Base-by-base conservation (phyloP, 371 early-diverging fungal species). In the Syncephalis plumigaleata region DNA sequence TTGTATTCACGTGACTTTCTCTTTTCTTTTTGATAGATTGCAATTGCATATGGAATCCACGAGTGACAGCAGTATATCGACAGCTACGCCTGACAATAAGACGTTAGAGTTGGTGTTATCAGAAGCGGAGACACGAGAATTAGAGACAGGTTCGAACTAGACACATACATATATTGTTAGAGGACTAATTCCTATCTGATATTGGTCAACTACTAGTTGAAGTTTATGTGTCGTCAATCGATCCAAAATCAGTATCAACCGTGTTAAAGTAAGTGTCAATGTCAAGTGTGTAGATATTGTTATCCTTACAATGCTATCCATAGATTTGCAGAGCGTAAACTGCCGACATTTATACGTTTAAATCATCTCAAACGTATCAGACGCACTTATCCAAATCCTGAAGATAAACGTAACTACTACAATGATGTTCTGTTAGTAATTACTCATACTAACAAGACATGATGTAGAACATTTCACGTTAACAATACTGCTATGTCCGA, bases 311-410 rank as follows among this genome's bases (percentile, higher is more conserved):
- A n/a, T n/a, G n/a, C n/a, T n/a, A n/a, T n/a, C n/a, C n/a, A n/a
- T n/a, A 71, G 72, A 50, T 71, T 71, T 42, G 47, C 57, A 3
- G 58, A 65, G 53, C 63, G 57, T 18, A 39, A 63, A 42, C 52
- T 63, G 31, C 62, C 65, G n/a, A 47, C 58, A 18, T 51, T 58
- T 36, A 52, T 55, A 47, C 54, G 52, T 2, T 52, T 68, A 17
- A 62, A 64, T 17, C 72, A 68, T 37, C 60, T 58, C 42, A 65
- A 67, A 56, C 51, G 66, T 13, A 63, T 68, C n/a, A 57, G 58
- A 56, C 49, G 44, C 39, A 44, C 21, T 3, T 8, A 17, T n/a
- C 26, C 17, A 4, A 31, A 47, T 39, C 44, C 23, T 7, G 36
- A 54, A 57, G 48, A 47, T 39, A 37, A 47, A 39, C 42, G 48